Evolutionary conservation across 2,329 filamentous ascomycete species (phyloP), one percentile per base, ranked within the genome.

Genomic region (Hypoxylon sp.): DNA sequence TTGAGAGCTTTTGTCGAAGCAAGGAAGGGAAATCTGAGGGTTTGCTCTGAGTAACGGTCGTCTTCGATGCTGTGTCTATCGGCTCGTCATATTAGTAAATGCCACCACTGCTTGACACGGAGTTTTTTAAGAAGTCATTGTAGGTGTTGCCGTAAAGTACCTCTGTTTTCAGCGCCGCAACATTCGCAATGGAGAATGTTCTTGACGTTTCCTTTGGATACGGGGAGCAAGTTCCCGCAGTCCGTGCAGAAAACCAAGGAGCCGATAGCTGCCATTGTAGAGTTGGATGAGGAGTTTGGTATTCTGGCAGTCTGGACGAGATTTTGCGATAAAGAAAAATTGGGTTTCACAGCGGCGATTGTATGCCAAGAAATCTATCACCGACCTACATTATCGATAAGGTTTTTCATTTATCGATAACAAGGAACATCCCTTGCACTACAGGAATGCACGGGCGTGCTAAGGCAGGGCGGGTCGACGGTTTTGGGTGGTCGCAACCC

Each of bases 211-310:
- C 92, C 93, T 70, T 91, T 91, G 51, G 92, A 94, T 58, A 91
- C 88, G 59, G 96, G 94, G 44, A 98, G 85, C 2, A 98, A 86
- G 79, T 97, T 97, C 69, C 95, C 95, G 80, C 95, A 98, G 79
- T 95, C 93, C 60, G 88, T 93, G 84, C 95, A 98, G 81, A 98
- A 98, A 37, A 97, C 91, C 44, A 98, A 86, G 58, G 94, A 95
- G 62, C 94, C 95, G 73, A 98, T 94, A 17, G 93, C 90, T 72
- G 95, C 90, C 95, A 98, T 98, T 69, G 22, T 62, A 2, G 22
- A 31, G n/a, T 30, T 40, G 20, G 17, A 35, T 6, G 27, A 27
- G 13, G 5, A 20, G 37, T 30, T 6, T 27, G 33, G 27, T 44
- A 46, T 44, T 6, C 13, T 42, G 22, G 2, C 8, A 31, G 20